Percentiles rank a stretch among this genome's conserved stretches.
phyloP scores from a whole-genome alignment of 2,329 filamentous ascomycete species.

The Exophiala calicioides region DNA sequence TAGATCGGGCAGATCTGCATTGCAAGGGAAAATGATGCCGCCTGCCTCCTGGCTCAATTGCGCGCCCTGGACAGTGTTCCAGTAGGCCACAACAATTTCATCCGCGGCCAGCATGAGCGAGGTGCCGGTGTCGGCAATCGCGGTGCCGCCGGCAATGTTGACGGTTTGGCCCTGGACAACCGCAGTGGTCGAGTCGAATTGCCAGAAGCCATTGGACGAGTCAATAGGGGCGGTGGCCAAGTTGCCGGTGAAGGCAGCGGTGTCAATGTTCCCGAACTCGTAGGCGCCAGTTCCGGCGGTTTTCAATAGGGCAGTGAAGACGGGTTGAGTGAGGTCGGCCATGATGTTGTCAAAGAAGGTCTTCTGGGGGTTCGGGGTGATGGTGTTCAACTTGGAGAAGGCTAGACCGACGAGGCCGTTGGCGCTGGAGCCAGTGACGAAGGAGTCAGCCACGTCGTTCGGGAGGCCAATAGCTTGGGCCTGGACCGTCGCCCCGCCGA shows the following conservation, averaged over 20 bases:
- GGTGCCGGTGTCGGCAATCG: conserved; percentile 69
- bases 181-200: conserved; percentile 61
- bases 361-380: conserved; percentile 63
- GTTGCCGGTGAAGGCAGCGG: conserved; percentile 61
- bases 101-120: conserved; percentile 64
- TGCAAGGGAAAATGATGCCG: conserved; percentile 61
- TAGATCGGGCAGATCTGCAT: conserved; percentile 55
- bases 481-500: conserved; percentile 64
- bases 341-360: conserved; percentile 75
- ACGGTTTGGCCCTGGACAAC: conserved; percentile 51
- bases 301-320: conserved; percentile 71
- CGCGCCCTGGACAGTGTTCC: conserved; percentile 56
- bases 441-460: conserved; percentile 58
- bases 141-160: conserved; percentile 38
- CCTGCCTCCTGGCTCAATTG: conserved; percentile 47
- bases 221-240: conserved; percentile 66
- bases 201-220: conserved; percentile 67
- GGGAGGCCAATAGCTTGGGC: conserved; percentile 70
- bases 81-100: conserved; percentile 62
- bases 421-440: conserved; percentile 60
- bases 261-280: conserved; percentile 72
- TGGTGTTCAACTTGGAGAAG: conserved; percentile 66
- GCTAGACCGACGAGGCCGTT: conserved; percentile 71
- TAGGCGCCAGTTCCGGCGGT: conserved; percentile 64
- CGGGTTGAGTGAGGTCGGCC: conserved; percentile 59